Conservation (phyloP, 1,284 basidiomycete genomes). For the Melanopsichium pennsylvanicum region DNA sequence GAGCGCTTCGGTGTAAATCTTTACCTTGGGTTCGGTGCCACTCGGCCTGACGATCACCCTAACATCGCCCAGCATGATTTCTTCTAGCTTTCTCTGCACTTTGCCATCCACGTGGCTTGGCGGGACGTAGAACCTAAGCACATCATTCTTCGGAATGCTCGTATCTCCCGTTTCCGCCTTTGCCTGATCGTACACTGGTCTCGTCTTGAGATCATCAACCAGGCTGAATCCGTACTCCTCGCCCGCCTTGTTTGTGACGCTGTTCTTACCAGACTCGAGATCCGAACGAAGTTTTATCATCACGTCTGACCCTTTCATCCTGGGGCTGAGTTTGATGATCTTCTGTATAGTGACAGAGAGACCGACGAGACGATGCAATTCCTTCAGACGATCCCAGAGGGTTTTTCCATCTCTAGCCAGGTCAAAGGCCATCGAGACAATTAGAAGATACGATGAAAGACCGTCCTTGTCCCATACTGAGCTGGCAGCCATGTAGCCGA, state of each 20-base stretch:
- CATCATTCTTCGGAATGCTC: slow-evolving; percentile 56
- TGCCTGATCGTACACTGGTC: slow-evolving; percentile 27
- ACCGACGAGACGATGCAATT: slow-evolving; percentile 51
- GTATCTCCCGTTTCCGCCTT: slow-evolving; percentile 43
- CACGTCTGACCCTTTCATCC: slow-evolving; percentile 46
- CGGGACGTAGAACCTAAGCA: slow-evolving; percentile 55
- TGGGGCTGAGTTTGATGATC: slow-evolving; percentile 54
- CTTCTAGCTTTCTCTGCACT: slow-evolving; percentile 21
- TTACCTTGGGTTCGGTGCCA: slow-evolving; percentile 58
- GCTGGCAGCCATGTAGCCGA: slow-evolving; percentile 56
- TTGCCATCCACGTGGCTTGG: slow-evolving; percentile 21
- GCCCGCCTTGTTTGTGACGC: slow-evolving; percentile 6
- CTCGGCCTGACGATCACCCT: slow-evolving; percentile 57
- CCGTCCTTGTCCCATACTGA: slow-evolving; percentile 61
- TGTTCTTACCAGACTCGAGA: slow-evolving; percentile 28
- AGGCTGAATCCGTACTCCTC: slow-evolving; percentile 33
- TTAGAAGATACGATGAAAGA: slow-evolving; percentile 51
- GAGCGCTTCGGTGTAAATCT: slow-evolving; percentile 56
- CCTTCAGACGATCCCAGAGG: slow-evolving; percentile 55
- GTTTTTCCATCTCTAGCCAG: slow-evolving; percentile 43
- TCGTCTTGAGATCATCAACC: slow-evolving; percentile 45
- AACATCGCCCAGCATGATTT: slow-evolving; percentile 51
- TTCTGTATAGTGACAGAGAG: slow-evolving; percentile 51
- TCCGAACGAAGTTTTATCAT: slow-evolving; percentile 51
- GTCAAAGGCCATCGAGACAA: slow-evolving; percentile 50